Evolutionary conservation across 2,329 filamentous ascomycete species (phyloP), one percentile per base, ranked within the genome.

Genomic region (Exophiala sp.): DNA sequence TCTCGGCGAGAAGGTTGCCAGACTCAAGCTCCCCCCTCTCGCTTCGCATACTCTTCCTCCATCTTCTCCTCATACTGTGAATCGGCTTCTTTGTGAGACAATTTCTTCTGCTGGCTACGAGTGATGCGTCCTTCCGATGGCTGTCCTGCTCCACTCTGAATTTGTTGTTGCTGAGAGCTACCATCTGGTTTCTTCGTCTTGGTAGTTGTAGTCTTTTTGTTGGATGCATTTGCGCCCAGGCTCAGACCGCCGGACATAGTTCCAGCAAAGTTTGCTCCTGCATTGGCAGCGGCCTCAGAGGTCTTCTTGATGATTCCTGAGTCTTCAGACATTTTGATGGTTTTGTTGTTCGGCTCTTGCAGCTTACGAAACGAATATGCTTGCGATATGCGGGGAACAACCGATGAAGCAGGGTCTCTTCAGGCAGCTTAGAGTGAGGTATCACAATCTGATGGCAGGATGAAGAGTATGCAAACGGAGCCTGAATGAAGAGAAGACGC

Each of bases 31-130:
- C 57, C 57, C 10, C 57, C 57, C 41, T 75, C 73, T 46, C 72
- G 62, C 69, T 74, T 73, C 53, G 71, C 71, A 64, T 75, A 73
- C 62, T 77, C 75, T 43, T 74, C 73, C 64, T 74, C 74, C 63
- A 76, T 76, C 11, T 71, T 68, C 62, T 76, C 73, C 56, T 74
- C 68, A 55, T 75, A 76, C 38, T 72, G 55, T 10, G 68, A 66
- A 55, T 75, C 73, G 1, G 70, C 72, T 53, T 75, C 72, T 44
- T 71, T 71, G 58, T 69, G 52, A 20, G 56, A 61, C 18, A 61
- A 16, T 21, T 48, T 44, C 47, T 61, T 57, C 52, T 61, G 56
- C 24, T 53, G 44, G 8, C 54, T 54, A 35, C 24, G 46, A 12
- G 56, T 46, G n/a, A 56, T 51, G 10, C 50, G 50, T n/a, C 55